These are phyloP conservation scores for Trichophaea hybrida DNA, from an alignment of 2,329 filamentous ascomycete species.

Conservation along the genomic window DNA sequence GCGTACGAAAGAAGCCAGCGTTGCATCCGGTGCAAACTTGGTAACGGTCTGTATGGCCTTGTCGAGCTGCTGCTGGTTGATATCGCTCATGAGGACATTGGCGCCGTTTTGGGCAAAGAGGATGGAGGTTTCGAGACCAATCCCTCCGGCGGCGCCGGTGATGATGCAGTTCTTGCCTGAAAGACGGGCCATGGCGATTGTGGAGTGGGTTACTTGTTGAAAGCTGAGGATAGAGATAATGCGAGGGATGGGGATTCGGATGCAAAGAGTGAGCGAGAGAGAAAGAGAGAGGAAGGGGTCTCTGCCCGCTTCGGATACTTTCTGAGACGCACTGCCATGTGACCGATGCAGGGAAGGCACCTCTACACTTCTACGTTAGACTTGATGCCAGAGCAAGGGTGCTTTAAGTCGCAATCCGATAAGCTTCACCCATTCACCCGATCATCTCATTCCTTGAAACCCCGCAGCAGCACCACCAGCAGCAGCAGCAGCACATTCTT, in stretches of 20 bases:
- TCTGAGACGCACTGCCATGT: too few relatives aligned
- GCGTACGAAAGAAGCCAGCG: slow-evolving; percentile 42
- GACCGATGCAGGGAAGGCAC: too few relatives aligned
- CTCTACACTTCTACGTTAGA: too few relatives aligned
- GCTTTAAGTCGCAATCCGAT: too few relatives aligned
- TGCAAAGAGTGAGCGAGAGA: neutral
- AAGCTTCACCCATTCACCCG: too few relatives aligned
- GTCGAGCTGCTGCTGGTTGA: slow-evolving; percentile 62
- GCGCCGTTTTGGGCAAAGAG: slow-evolving; percentile 83
- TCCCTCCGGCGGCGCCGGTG: slow-evolving; percentile 77
- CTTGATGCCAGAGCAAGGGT: too few relatives aligned
- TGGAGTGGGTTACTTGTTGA: neutral
- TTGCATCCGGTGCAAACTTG: slow-evolving; percentile 50
- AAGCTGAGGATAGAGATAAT: neutral
- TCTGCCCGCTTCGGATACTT: too few relatives aligned
- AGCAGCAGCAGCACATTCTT: neutral
- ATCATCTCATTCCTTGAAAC: neutral
- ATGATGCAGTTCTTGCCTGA: slow-evolving; percentile 58
- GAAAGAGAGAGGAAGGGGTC: neutral
- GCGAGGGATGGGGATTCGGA: neutral
- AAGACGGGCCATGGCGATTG: slow-evolving; percentile 34
- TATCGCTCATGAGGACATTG: slow-evolving; percentile 70
- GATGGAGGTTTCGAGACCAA: slow-evolving; percentile 81
- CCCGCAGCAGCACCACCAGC: neutral
- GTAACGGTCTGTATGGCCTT: slow-evolving; percentile 62